phyloP scores from a whole-genome alignment of 2,329 filamentous ascomycete genomes.

The Nemania sp. region DNA sequence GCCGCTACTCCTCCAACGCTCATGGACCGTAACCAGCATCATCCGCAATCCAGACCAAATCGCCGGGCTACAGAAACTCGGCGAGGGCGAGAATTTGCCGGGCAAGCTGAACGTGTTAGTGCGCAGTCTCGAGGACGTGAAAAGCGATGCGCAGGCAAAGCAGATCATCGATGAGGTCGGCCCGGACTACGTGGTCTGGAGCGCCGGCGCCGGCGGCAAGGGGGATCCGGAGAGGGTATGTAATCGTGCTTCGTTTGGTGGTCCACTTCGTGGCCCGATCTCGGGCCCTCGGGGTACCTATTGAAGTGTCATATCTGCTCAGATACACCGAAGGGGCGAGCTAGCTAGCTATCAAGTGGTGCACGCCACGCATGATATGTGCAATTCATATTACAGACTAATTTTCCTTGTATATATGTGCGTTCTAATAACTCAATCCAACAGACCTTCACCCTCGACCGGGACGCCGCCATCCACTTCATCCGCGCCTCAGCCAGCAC shows the following conservation, averaged over 20 bases:
- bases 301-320: too few species aligned
- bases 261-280: too few species aligned
- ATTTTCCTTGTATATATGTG: too few species aligned
- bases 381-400: too few species aligned
- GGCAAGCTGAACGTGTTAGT: constrained; percentile 72
- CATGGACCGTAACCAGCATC: constrained; percentile 77
- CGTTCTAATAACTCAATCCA: too few species aligned
- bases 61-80: constrained; percentile 63
- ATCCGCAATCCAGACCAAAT: constrained; percentile 74
- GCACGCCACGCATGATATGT: too few species aligned
- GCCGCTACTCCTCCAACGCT: constrained; percentile 71
- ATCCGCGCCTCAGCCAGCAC: constrained; percentile 61
- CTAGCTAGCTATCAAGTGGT: too few species aligned
- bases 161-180: constrained; percentile 63
- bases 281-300: too few species aligned
- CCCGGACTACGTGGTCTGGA: constrained; percentile 70
- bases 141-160: constrained; percentile 63
- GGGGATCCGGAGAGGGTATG: constrained; percentile 54
- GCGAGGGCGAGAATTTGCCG: constrained; percentile 55
- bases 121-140: constrained; percentile 71
- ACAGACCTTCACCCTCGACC: constrained; percentile 36
- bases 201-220: constrained; percentile 66
- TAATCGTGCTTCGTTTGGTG: background rate
- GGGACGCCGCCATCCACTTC: constrained; percentile 65
- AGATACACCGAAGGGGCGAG: too few species aligned